Evolutionary conservation across 2,329 filamentous ascomycete species (phyloP).

Genomic region (Meredithiella fracta): DNA sequence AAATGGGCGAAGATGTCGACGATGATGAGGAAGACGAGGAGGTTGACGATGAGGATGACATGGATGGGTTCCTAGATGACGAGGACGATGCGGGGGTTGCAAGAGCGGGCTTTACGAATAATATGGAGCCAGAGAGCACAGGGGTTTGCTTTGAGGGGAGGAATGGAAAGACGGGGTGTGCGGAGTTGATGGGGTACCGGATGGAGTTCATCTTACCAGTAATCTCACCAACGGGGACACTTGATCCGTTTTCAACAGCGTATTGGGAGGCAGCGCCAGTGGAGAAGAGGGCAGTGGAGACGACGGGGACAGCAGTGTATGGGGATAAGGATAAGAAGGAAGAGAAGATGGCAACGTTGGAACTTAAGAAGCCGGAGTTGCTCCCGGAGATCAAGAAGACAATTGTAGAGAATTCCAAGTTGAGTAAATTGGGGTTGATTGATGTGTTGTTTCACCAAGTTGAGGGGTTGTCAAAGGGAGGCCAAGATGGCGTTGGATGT

Average conservation of each 20-base stretch:
- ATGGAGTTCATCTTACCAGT: constrained; percentile 62
- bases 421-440: constrained; percentile 27
- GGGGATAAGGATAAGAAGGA: constrained; percentile 14
- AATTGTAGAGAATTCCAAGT: constrained; percentile 25
- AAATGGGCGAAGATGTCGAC: constrained; percentile 49
- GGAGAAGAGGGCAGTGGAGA: constrained; percentile 17
- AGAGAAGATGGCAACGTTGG: constrained; percentile 22
- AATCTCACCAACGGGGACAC: constrained; percentile 35
- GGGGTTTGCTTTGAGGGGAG: constrained; percentile 71
- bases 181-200: constrained; percentile 41
- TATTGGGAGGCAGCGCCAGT: constrained; percentile 51
- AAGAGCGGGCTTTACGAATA: constrained; percentile 41
- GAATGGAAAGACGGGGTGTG: constrained; percentile 29
- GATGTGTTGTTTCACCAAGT: constrained; percentile 27
- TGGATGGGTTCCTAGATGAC: constrained; percentile 82
- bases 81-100: constrained; percentile 50
- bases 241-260: constrained; percentile 67
- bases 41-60: constrained; percentile 61
- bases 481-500: constrained; percentile 28
- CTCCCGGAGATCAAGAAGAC: constrained; percentile 27
- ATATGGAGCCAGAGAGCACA: constrained; percentile 59
- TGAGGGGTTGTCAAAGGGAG: constrained; percentile 23
- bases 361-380: constrained; percentile 20
- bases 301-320: constrained; percentile 17
- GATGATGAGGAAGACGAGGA: constrained; percentile 54